These are phyloP conservation scores for Monosporozyma aquatica DNA, from an alignment of 805 yeast genomes.

Conservation along the genomic window DNA sequence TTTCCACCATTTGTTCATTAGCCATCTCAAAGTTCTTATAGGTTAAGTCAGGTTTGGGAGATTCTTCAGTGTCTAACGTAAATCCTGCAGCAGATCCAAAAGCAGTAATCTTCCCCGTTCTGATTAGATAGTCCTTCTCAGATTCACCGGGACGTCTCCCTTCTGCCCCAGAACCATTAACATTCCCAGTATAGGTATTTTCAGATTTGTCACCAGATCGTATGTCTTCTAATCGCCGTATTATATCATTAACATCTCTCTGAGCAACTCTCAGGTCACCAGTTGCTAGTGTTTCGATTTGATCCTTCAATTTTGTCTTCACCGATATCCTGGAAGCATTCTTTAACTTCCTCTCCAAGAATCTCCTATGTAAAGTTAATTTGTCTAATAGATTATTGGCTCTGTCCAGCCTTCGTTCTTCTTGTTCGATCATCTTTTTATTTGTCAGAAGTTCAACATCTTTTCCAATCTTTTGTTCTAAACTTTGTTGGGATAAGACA, in stretches of 20 bases:
- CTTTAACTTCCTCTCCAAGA: conserved; percentile 40
- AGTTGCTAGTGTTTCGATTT: conserved; percentile 42
- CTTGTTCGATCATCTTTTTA: conserved; percentile 60
- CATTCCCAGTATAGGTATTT: conserved; percentile 9
- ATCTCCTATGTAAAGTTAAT: conserved; percentile 35
- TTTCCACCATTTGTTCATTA: conserved; percentile 18
- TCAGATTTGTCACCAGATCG: conserved; percentile 7
- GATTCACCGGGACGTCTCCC: conserved; percentile 60
- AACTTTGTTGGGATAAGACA: conserved; percentile 66
- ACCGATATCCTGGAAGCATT: conserved; percentile 60
- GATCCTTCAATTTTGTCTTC: conserved; percentile 43
- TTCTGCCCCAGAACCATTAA: conserved; percentile 13
- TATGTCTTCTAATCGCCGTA: conserved; percentile 35
- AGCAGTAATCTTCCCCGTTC: conserved; percentile 92
- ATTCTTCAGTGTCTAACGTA: conserved; percentile 13
- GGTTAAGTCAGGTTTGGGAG: not conserved
- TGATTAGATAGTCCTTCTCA: conserved; percentile 65
- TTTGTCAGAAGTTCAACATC: conserved; percentile 57
- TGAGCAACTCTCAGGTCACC: conserved; percentile 46
- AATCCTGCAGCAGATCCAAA: conserved; percentile 68
- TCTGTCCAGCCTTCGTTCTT: conserved; percentile 64
- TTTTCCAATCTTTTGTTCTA: conserved; percentile 66
- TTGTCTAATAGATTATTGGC: conserved; percentile 42
- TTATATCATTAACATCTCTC: conserved; percentile 57
- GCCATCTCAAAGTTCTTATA: conserved; percentile 9